Conservation (phyloP, 2,329 filamentous ascomycete species). For the Scleromitrula shiraiana region DNA sequence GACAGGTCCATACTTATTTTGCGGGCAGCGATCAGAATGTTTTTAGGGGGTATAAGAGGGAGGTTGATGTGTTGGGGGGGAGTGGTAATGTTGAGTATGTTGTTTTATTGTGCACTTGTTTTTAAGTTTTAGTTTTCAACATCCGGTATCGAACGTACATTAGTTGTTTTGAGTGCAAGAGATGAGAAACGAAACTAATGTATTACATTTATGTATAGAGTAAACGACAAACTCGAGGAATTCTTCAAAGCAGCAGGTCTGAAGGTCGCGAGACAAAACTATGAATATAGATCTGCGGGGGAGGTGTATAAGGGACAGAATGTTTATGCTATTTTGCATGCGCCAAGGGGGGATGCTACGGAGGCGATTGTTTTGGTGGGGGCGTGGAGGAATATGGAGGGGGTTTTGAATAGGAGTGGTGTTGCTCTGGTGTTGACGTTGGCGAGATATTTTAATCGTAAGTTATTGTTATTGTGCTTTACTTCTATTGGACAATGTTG, state of each 20-base stretch:
- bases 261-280: conserved; percentile 83
- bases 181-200: conserved; percentile 29
- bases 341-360: conserved; percentile 89
- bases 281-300: conserved; percentile 74
- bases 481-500: no score
- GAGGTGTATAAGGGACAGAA: conserved; percentile 74
- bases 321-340: conserved; percentile 86
- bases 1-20: conserved; percentile 97
- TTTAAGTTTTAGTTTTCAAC: no score
- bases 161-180: no score
- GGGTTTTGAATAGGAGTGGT: conserved; percentile 74
- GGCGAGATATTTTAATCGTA: conserved; percentile 87
- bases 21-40: conserved; percentile 92
- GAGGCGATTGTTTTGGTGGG: conserved; percentile 92
- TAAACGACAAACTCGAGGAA: conserved; percentile 64
- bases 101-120: not conserved
- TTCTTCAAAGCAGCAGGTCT: conserved; percentile 74
- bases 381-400: conserved; percentile 77
- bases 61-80: conserved; percentile 58
- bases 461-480: not conserved
- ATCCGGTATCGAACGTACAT: no score
- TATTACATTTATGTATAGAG: conserved; percentile 30
- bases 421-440: conserved; percentile 80
- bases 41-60: conserved; percentile 81
- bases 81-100: conserved; percentile 46